Evolutionary conservation across 345 rosid species (phyloP).

Genomic region (Bretschneidera sinensis): DNA sequence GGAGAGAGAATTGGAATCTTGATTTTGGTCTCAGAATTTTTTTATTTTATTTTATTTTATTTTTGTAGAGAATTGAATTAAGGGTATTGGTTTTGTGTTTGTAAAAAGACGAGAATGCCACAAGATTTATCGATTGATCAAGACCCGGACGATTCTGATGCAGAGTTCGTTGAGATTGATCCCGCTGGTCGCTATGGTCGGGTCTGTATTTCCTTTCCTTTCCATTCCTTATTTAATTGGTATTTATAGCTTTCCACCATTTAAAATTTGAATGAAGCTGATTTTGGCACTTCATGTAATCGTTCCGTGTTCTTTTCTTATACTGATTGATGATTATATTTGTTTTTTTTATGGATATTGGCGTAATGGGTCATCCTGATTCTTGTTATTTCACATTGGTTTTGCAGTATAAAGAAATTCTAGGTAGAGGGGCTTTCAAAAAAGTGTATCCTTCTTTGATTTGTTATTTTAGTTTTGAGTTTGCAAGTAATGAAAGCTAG

Average conservation of each 20-base stretch:
- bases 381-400: slow-evolving; percentile 3
- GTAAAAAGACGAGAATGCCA: slow-evolving; percentile 39
- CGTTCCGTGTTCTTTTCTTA: neutral
- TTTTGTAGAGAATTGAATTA: neutral
- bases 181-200: slow-evolving; percentile 88
- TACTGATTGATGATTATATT: neutral
- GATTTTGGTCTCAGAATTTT: neutral
- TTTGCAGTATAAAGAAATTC: slow-evolving; percentile 79
- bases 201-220: slow-evolving; percentile 40
- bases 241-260: neutral
- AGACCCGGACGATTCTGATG: slow-evolving; percentile 58
- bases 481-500: no score
- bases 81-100: neutral
- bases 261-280: neutral
- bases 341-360: neutral
- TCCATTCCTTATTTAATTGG: neutral
- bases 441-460: slow-evolving; percentile 88
- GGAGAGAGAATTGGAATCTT: neutral
- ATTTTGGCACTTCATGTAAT: neutral
- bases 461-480: slow-evolving; percentile 4
- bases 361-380: no score
- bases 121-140: slow-evolving; percentile 48
- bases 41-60: no score
- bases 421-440: slow-evolving; percentile 98
- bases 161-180: slow-evolving; percentile 74